phyloP scores from a whole-genome alignment of 257 asterid species.

The Solanum appendiculatum region DNA sequence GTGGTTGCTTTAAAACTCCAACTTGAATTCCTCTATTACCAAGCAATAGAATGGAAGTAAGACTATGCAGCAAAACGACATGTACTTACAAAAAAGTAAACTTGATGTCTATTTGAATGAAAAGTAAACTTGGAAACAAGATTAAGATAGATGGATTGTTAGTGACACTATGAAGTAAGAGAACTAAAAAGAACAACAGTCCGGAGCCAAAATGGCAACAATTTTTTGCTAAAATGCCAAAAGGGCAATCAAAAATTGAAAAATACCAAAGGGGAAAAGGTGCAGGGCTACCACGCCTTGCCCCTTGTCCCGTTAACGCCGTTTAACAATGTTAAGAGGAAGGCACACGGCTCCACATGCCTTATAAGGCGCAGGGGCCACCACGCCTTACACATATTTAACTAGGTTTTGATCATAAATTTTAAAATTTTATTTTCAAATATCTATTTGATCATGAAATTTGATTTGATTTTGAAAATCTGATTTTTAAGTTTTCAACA shows the following conservation, averaged over 20 bases:
- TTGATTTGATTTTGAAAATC: no score
- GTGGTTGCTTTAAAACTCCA: conserved; percentile 28
- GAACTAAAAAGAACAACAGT: not conserved
- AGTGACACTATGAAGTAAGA: not conserved
- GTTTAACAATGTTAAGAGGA: no score
- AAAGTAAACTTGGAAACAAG: not conserved
- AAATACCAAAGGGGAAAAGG: not conserved
- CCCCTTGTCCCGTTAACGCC: no score
- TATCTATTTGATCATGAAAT: no score
- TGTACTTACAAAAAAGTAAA: not conserved
- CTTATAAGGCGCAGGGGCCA: no score
- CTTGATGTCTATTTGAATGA: not conserved
- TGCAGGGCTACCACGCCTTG: no score
- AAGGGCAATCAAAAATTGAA: not conserved
- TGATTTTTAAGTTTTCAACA: no score
- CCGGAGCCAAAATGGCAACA: not conserved
- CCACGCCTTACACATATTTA: no score
- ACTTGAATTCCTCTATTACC: conserved; percentile 59
- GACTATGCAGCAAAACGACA: not conserved
- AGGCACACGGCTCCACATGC: no score
- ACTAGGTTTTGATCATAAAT: no score
- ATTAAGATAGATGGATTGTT: not conserved
- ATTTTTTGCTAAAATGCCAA: not conserved
- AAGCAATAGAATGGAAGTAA: not conserved
- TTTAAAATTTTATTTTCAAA: no score